Conservation (phyloP, 2,329 filamentous ascomycete genomes). For the Sporothrix inflata region DNA sequence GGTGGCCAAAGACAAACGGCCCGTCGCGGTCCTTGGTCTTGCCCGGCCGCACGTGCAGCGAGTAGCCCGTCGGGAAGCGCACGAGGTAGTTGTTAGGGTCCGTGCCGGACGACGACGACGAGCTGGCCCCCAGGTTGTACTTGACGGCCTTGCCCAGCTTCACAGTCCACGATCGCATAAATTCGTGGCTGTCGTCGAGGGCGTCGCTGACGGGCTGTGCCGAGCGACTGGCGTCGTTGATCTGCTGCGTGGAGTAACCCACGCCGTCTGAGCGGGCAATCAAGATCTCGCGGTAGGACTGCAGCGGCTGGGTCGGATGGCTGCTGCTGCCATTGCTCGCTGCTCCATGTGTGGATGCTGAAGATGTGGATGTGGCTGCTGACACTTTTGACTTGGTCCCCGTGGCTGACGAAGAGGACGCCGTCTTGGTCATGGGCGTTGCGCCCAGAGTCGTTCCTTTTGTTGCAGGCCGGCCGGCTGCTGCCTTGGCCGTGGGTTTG, state of each 20-base stretch:
- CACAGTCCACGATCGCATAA: conserved; percentile 34
- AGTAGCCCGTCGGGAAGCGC: conserved; percentile 34
- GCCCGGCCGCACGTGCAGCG: conserved; percentile 33
- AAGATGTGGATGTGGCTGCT: not conserved
- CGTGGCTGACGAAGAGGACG: not conserved
- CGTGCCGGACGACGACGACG: not conserved
- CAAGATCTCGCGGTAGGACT: conserved; percentile 33
- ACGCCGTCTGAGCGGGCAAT: conserved; percentile 34
- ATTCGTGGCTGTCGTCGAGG: conserved; percentile 32
- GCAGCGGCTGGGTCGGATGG: conserved; percentile 2
- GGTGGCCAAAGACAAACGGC: conserved; percentile 35
- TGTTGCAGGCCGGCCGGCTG: not conserved
- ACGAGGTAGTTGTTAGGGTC: conserved; percentile 34
- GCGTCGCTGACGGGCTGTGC: conserved; percentile 32
- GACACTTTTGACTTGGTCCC: not conserved
- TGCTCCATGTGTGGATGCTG: not conserved
- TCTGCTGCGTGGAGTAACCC: conserved; percentile 34
- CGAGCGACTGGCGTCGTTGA: conserved; percentile 35
- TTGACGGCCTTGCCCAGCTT: conserved; percentile 36
- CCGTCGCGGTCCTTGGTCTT: conserved; percentile 64
- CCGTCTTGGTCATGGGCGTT: conserved; percentile 11
- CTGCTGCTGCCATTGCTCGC: not conserved
- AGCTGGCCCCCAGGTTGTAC: conserved; percentile 34
- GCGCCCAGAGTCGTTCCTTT: not conserved
- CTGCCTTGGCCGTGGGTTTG: not conserved